Percentiles rank a stretch among this genome's conserved stretches.
phyloP scores from a whole-genome alignment of 2,329 filamentous ascomycete species.

The Trichoderma brevicompactum region DNA sequence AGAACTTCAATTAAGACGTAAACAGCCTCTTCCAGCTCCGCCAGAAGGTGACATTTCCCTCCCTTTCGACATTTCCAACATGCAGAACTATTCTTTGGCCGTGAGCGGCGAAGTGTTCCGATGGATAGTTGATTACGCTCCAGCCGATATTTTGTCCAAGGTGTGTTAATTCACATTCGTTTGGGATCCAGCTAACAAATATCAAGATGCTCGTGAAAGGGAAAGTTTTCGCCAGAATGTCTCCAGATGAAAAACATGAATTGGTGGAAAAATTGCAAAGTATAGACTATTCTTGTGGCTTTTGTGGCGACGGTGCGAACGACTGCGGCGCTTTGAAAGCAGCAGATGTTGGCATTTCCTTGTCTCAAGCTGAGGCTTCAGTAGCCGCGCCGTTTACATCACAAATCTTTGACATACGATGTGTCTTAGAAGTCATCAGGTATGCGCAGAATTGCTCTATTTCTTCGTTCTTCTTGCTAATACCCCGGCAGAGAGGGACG shows the following conservation, averaged over 20 bases:
- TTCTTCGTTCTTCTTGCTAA: constrained; percentile 32
- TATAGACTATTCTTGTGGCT: constrained; percentile 92
- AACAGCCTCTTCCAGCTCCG: constrained; percentile 71
- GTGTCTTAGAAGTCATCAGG: constrained; percentile 89
- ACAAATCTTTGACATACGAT: constrained; percentile 92
- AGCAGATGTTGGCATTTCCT: constrained; percentile 93
- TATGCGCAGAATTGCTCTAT: constrained; percentile 39
- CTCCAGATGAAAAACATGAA: constrained; percentile 97
- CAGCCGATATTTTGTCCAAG: constrained; percentile 74
- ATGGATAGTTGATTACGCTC: constrained; percentile 92
- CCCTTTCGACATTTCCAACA: constrained; percentile 80
- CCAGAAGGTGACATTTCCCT: constrained; percentile 77
- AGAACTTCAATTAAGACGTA: constrained; percentile 17
- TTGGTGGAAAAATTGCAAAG: constrained; percentile 95
- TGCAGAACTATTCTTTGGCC: constrained; percentile 85
- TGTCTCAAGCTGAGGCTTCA: constrained; percentile 96
- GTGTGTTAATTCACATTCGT: constrained; percentile 47
- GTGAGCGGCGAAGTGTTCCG: constrained; percentile 93
- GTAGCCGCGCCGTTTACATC: constrained; percentile 98
- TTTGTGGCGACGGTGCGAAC: constrained; percentile 96
- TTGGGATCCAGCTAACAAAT: constrained; percentile 51
- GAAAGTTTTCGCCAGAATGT: constrained; percentile 97
- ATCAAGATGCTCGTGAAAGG: constrained; percentile 74
- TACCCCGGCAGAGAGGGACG: constrained; percentile 72
- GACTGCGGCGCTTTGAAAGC: constrained; percentile 97